These are phyloP conservation scores for Seminavis robusta DNA, from an alignment of 108 stramenopile genomes.

Conservation along the genomic window DNA sequence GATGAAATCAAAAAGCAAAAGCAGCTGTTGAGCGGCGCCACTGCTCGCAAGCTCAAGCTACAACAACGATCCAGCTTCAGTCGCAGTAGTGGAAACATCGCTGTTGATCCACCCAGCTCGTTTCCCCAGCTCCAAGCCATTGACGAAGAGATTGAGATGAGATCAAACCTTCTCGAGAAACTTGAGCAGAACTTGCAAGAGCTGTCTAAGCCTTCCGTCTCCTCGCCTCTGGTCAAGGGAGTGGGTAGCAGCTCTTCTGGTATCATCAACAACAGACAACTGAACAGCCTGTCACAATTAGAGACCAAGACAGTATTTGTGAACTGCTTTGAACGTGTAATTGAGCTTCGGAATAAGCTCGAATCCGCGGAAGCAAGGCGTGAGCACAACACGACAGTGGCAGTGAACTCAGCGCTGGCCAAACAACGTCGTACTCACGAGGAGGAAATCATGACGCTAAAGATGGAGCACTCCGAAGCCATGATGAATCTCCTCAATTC, in stretches of 20 bases:
- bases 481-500: conserved; percentile 48
- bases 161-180: no score
- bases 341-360: background rate
- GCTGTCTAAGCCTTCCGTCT: no score
- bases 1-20: no score
- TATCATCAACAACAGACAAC: background rate
- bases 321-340: background rate
- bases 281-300: background rate
- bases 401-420: conserved; percentile 17
- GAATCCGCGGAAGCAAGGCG: background rate
- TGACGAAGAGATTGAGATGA: no score
- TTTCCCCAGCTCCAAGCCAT: no score
- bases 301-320: background rate
- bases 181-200: no score
- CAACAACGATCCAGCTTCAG: no score
- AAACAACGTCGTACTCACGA: conserved; percentile 36
- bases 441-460: conserved; percentile 30
- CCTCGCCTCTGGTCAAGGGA: background rate
- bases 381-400: background rate
- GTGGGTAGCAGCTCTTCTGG: background rate
- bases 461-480: conserved; percentile 48
- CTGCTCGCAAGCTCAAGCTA: no score
- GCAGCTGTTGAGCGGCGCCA: no score
- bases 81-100: no score
- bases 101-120: no score